phyloP scores from a whole-genome alignment of 257 asterid species.

The Ligustrum vulgare region DNA sequence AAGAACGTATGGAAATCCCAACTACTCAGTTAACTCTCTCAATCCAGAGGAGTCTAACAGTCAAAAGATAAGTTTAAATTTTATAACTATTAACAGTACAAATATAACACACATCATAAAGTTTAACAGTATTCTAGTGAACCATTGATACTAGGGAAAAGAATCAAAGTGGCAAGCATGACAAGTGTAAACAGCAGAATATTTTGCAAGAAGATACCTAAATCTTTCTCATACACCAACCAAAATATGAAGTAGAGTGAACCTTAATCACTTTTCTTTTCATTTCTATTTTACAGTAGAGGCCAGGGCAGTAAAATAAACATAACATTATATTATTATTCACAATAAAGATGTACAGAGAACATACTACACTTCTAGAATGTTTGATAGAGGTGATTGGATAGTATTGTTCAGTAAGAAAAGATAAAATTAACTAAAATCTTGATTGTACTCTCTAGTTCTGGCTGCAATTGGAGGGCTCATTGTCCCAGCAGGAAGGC shows the following conservation, averaged over 20 bases:
- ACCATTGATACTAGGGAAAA: neutral
- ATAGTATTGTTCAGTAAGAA: neutral
- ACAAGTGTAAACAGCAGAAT: neutral
- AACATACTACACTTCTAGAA: neutral
- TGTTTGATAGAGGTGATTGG: neutral
- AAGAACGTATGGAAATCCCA: too few relatives aligned
- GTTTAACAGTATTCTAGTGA: too few relatives aligned
- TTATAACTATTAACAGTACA: neutral
- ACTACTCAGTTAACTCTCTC: too few relatives aligned
- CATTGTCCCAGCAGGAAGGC: too few relatives aligned
- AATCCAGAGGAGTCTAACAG: too few relatives aligned
- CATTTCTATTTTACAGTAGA: too few relatives aligned
- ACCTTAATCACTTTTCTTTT: too few relatives aligned
- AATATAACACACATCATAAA: neutral
- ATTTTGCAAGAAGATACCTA: neutral
- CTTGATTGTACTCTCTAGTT: neutral
- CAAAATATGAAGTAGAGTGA: neutral
- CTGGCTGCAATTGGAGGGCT: too few relatives aligned
- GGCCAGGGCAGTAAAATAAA: too few relatives aligned
- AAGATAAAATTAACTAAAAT: neutral
- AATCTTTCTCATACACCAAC: neutral
- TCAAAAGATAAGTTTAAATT: too few relatives aligned
- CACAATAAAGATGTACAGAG: neutral
- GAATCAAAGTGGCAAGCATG: neutral
- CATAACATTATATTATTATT: neutral